Evolutionary conservation across 139 green algal species (phyloP).

Genomic region (Chlamydomonas sp.): DNA sequence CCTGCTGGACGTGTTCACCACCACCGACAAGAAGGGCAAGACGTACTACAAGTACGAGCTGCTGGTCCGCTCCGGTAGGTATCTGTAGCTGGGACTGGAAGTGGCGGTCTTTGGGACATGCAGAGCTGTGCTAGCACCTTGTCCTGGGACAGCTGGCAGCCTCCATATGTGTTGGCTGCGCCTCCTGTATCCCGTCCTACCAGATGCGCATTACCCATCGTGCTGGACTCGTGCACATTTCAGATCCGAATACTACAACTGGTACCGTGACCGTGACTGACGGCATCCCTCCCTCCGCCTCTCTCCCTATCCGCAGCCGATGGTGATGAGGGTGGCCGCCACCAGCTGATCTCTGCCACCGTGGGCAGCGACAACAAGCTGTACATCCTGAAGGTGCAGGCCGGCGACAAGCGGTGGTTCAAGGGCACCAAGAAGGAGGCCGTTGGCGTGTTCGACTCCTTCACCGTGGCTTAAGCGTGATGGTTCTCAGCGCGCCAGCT

Average conservation of each 20-base stretch:
- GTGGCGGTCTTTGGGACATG: conserved; percentile 1
- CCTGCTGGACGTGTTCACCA: conserved; percentile 83
- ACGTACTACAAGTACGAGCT: conserved; percentile 96
- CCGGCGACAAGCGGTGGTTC: conserved; percentile 97
- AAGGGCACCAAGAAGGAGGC: conserved; percentile 87
- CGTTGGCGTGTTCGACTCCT: conserved; percentile 72
- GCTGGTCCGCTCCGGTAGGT: conserved; percentile 74
- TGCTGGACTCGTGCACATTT: too few species aligned
- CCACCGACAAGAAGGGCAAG: conserved; percentile 95
- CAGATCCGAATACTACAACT: too few species aligned
- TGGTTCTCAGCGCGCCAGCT: too few species aligned
- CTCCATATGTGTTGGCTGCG: too few species aligned
- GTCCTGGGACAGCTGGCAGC: too few species aligned
- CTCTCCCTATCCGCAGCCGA: conserved; percentile 69
- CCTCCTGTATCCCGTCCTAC: too few species aligned
- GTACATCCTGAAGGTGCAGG: conserved; percentile 89
- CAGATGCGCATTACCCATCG: too few species aligned
- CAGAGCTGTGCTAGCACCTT: not conserved
- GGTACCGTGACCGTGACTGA: not conserved
- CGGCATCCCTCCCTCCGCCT: not conserved
- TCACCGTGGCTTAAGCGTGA: conserved; percentile 81
- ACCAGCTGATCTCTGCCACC: conserved; percentile 93
- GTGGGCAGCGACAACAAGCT: conserved; percentile 88
- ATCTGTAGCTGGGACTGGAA: not conserved
- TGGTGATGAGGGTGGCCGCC: conserved; percentile 96